These are phyloP conservation scores for Tetrahymena thermophila DNA, from an alignment of 73 alveolate genomes.

Conservation along the genomic window DNA sequence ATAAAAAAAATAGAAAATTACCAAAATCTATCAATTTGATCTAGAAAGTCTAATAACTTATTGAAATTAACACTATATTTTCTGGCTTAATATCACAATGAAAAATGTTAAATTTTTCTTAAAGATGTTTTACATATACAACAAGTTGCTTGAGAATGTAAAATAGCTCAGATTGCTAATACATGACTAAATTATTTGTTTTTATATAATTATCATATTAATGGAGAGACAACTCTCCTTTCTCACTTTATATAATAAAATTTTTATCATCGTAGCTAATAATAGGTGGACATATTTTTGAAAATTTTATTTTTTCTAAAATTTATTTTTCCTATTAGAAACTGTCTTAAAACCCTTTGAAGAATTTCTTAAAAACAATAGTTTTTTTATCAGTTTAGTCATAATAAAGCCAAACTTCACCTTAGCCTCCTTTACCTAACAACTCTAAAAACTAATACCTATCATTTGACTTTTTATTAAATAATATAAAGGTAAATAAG, in stretches of 20 bases:
- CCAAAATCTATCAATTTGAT: not conserved
- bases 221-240: not conserved
- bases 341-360: not conserved
- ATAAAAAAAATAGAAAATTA: not conserved
- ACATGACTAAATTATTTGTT: not conserved
- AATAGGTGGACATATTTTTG: not conserved
- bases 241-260: not conserved
- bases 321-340: not conserved
- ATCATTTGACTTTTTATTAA: not conserved
- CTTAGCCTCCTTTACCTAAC: not conserved
- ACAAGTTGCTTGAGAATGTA: not conserved
- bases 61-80: not conserved
- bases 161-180: not conserved
- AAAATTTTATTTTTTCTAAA: not conserved
- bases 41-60: not conserved
- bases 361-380: not conserved
- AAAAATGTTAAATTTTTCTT: not conserved
- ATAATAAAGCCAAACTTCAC: not conserved
- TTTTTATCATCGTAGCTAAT: not conserved
- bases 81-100: not conserved
- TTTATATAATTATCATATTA: not conserved
- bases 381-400: not conserved
- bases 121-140: not conserved
- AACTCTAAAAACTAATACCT: not conserved
- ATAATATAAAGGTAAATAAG: no score